Evolutionary conservation across 2,329 filamentous ascomycete genomes (phyloP).

Genomic region (Pseudocercospora pini-densiflorae): DNA sequence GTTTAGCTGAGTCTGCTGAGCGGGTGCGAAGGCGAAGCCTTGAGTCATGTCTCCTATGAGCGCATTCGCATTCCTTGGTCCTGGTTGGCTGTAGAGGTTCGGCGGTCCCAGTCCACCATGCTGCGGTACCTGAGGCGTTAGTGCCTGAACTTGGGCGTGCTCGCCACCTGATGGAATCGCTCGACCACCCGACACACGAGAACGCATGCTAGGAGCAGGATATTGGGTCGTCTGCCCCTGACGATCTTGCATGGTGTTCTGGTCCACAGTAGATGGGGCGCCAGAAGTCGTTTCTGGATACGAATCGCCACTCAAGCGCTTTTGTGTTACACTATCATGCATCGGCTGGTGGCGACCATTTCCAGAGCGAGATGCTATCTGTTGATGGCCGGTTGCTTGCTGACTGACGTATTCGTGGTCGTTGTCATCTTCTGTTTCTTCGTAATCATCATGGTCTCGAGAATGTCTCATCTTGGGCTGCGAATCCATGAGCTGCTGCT

Average conservation of each 20-base stretch:
- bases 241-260: not conserved
- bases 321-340: not conserved
- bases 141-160: not conserved
- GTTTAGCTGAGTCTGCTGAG: not conserved
- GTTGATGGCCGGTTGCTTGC: not conserved
- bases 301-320: slow-evolving; percentile 19
- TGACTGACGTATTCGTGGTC: not conserved
- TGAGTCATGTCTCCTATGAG: not conserved
- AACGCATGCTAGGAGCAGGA: not conserved
- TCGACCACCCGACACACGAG: not conserved
- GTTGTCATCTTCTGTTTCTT: not conserved
- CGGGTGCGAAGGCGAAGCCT: not conserved
- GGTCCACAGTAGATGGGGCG: slow-evolving; percentile 17
- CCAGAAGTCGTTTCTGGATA: slow-evolving; percentile 27
- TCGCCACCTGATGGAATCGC: not conserved
- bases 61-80: not conserved
- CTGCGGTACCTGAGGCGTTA: not conserved
- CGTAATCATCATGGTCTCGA: not conserved
- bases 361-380: too few relatives aligned
- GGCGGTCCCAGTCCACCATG: not conserved
- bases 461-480: slow-evolving; percentile 1
- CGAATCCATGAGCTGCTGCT: not conserved
- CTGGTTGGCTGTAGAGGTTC: not conserved
- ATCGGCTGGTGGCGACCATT: not conserved
- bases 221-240: not conserved